phyloP scores from a whole-genome alignment of 148 eudicot genomes.

The Chenopodium formosanum region DNA sequence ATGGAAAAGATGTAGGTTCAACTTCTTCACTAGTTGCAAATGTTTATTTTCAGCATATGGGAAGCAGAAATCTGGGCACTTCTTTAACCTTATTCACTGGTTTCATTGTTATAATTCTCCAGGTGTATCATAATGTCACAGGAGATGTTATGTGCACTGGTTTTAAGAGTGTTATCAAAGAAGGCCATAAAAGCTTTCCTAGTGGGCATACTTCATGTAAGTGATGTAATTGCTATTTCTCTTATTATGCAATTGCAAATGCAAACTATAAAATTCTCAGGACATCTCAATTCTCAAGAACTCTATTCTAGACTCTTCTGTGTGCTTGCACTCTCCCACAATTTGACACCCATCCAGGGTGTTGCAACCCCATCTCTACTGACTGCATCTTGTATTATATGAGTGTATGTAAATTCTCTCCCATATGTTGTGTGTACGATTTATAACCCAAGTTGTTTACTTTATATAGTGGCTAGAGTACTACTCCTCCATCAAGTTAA shows the following conservation, averaged over 20 bases:
- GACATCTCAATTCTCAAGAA: neutral
- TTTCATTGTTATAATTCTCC: conserved; percentile 5
- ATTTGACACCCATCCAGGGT: too few relatives aligned
- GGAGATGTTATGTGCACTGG: conserved; percentile 70
- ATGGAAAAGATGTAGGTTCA: conserved; percentile 63
- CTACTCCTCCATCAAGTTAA: too few relatives aligned
- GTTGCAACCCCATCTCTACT: too few relatives aligned
- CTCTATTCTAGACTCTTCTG: too few relatives aligned
- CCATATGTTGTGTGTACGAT: too few relatives aligned
- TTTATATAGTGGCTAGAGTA: too few relatives aligned
- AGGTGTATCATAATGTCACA: conserved; percentile 37
- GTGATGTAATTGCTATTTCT: conserved; percentile 13
- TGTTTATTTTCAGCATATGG: neutral
- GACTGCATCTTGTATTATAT: too few relatives aligned
- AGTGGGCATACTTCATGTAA: conserved; percentile 97
- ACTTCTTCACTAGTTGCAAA: conserved; percentile 6
- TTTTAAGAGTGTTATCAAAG: conserved; percentile 56
- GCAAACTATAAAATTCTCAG: too few relatives aligned
- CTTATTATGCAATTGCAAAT: neutral
- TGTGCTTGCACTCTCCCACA: too few relatives aligned
- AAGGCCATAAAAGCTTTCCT: conserved; percentile 96
- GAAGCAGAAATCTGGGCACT: neutral
- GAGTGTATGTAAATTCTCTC: too few relatives aligned
- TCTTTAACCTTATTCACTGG: neutral
- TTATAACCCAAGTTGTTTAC: too few relatives aligned